Base-by-base conservation (phyloP, 441 rosid genomes). In the Adansonia madagascariensis region DNA sequence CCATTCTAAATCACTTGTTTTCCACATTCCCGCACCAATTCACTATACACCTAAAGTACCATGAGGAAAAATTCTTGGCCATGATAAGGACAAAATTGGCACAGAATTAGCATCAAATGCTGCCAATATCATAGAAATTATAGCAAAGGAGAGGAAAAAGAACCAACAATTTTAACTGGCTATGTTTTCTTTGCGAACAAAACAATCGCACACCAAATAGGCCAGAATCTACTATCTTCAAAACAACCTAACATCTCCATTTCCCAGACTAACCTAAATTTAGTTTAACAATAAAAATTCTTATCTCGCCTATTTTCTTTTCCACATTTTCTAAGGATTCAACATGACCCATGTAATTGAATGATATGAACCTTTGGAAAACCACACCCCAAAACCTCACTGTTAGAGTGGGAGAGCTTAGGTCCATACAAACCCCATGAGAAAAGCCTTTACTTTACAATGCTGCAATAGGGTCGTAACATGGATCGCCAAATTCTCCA, bases 21-120 rank as follows among this genome's bases (percentile, higher is more conserved):
- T 39, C 43, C 20, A 49, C 41, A 69, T 49, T 17, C 12, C 7
- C 0, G 9, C 31, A 3, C 91, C 91, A 90, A 80, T 59, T 35
- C 39, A 20, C 35, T 31, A 68, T 24, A 68, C 5, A 4, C 10
- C 8, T 11, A 9, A 43, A 17, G 43, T 8, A 66, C 6, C 71
- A 43, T 17, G 3, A 17, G 15, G 20, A 18, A 1, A 56, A 56
- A 10, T 66, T 66, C 24, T 85, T 65, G 8, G 14, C 4, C 71
- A 43, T 2, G 52, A 46, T 18, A 9, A 4, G 31, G n/a, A 43
- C 17, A 1, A 18, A 66, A 44, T 43, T 66, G 27, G 4, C 15
- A 17, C 1, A 9, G 2, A 66, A 9, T 41, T 43, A 31, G 31
- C 52, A 43, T 43, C 27, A 43, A n/a, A 66, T 9, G 27, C 24